Evolutionary conservation across 1,139 yeast species (phyloP).

Genomic region (Arxiozyma heterogenica): DNA sequence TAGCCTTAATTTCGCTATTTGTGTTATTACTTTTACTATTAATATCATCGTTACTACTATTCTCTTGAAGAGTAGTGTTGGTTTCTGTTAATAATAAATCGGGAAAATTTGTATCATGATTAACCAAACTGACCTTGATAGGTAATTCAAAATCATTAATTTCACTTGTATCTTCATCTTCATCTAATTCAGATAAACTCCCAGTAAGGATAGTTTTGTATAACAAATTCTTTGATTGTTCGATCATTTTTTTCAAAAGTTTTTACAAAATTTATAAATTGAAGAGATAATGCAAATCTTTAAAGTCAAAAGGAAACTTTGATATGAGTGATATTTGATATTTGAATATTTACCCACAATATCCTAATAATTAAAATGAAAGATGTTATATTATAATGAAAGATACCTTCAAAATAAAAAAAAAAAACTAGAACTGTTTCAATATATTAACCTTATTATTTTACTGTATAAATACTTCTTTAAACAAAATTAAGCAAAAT

Average conservation of each 20-base stretch:
- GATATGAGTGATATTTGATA: neutral
- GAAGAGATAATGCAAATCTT: neutral
- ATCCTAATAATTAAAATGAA: neutral
- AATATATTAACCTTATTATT: too few species aligned
- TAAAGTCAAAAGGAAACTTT: neutral
- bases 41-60: neutral
- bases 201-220: conserved; percentile 7
- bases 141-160: conserved; percentile 20
- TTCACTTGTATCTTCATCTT: conserved; percentile 9
- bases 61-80: neutral
- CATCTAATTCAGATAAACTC: conserved; percentile 9
- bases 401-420: neutral
- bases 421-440: neutral
- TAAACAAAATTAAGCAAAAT: too few species aligned
- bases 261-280: neutral
- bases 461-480: neutral
- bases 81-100: conserved; percentile 12
- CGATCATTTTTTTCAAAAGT: neutral
- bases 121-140: conserved; percentile 15
- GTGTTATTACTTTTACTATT: neutral
- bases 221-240: conserved; percentile 1
- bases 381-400: neutral
- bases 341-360: neutral
- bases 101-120: conserved; percentile 15
- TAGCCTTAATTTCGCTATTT: neutral